These are phyloP conservation scores for Amaranthus palmeri DNA, from an alignment of 148 eudicot species.

Conservation along the genomic window DNA sequence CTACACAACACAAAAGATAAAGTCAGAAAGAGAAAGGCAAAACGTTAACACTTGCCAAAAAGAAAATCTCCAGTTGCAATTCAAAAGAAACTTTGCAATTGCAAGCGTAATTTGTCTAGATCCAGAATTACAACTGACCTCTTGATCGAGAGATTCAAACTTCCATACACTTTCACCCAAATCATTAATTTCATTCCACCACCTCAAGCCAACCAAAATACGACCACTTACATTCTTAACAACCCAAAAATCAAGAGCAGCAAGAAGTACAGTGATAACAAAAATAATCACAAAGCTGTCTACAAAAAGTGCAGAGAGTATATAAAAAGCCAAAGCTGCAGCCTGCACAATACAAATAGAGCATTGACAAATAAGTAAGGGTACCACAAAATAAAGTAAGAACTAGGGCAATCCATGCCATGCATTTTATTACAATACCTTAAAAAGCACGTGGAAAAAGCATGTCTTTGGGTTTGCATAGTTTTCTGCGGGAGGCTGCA, in stretches of 20 bases:
- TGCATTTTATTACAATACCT: conserved; percentile 36
- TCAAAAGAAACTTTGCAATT: not conserved
- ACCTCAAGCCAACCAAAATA: conserved; percentile 88
- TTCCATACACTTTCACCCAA: conserved; percentile 94
- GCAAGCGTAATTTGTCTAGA: not conserved
- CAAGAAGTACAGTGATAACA: conserved; percentile 82
- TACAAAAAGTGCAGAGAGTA: conserved; percentile 79
- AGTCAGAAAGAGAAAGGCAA: conserved; percentile 6
- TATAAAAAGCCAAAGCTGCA: conserved; percentile 89
- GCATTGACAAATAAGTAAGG: not conserved
- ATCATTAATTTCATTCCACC: conserved; percentile 98
- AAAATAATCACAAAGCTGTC: conserved; percentile 86
- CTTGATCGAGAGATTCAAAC: conserved; percentile 96
- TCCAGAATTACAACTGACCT: conserved; percentile 42
- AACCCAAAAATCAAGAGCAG: conserved; percentile 98
- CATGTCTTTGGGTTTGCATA: conserved; percentile 87
- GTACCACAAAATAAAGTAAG: not conserved
- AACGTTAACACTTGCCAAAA: not conserved
- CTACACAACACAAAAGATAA: conserved; percentile 28
- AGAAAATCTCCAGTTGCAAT: not conserved
- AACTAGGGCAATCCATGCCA: not conserved
- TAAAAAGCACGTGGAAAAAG: conserved; percentile 89
- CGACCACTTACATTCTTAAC: conserved; percentile 99
- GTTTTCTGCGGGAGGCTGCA: conserved; percentile 69
- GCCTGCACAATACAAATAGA: conserved; percentile 46